Conservation (phyloP, 1,284 basidiomycete species). For the Hemileia vastatrix region DNA sequence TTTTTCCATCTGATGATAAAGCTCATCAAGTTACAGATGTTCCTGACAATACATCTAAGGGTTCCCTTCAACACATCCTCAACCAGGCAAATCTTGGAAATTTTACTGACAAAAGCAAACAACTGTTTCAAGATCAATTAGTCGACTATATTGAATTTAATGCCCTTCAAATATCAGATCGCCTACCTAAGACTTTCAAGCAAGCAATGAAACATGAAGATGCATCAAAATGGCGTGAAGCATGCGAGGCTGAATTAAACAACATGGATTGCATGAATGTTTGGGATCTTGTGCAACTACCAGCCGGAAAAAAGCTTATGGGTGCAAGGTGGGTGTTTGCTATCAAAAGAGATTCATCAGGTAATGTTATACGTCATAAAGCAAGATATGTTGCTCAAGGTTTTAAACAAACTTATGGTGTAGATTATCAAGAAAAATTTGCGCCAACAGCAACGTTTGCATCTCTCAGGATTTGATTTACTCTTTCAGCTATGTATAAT, state of each 20-base stretch:
- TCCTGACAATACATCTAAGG: no score
- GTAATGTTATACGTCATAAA: not conserved
- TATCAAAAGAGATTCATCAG: not conserved
- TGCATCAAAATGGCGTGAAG: not conserved
- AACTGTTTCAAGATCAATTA: no score
- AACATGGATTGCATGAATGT: not conserved
- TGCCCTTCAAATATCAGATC: not conserved
- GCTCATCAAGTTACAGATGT: no score
- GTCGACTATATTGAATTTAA: no score
- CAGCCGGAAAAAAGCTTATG: not conserved
- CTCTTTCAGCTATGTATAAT: not conserved
- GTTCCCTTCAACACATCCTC: no score
- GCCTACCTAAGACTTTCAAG: not conserved
- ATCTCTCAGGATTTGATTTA: not conserved
- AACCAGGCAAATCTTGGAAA: no score
- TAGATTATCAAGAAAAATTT: not conserved
- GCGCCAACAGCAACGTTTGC: not conserved
- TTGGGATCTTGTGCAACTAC: not conserved
- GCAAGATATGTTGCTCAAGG: constrained; percentile 1
- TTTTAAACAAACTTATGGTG: constrained; percentile 10
- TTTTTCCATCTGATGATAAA: no score
- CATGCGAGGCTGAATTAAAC: constrained; percentile 2
- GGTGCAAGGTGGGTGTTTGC: constrained; percentile 6
- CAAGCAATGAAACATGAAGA: not conserved
- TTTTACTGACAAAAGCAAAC: no score